Conservation (phyloP, 2,329 filamentous ascomycete species). For the Beauveria varroae region DNA sequence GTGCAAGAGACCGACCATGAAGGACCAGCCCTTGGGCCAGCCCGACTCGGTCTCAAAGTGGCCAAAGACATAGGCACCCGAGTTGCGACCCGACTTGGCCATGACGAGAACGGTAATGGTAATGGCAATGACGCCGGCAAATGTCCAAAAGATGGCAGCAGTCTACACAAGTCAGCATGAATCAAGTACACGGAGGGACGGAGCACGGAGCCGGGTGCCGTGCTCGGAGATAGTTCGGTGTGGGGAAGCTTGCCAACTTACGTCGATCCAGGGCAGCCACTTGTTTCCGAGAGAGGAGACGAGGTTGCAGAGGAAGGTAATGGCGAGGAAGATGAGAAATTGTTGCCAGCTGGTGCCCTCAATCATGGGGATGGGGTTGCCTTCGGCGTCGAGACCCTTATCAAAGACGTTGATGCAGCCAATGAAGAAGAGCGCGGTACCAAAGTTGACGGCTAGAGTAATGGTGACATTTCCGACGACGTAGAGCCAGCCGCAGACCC, state of each 20-base stretch:
- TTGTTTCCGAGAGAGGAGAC: conserved; percentile 61
- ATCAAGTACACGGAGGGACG: not conserved
- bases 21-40: conserved; percentile 65
- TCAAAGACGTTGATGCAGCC: conserved; percentile 50
- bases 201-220: conserved; percentile 8
- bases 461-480: conserved; percentile 76
- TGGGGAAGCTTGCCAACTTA: conserved; percentile 34
- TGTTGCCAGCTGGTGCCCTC: conserved; percentile 54
- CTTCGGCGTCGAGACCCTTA: conserved; percentile 33
- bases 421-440: conserved; percentile 58
- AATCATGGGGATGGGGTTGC: conserved; percentile 36
- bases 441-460: conserved; percentile 75
- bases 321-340: conserved; percentile 62
- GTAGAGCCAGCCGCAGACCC: conserved; percentile 70
- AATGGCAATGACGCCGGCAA: conserved; percentile 61
- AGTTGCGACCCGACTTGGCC: conserved; percentile 60
- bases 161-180: conserved; percentile 37
- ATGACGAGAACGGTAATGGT: conserved; percentile 55
- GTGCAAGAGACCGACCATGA: conserved; percentile 64
- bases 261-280: conserved; percentile 61
- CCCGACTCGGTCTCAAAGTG: conserved; percentile 62
- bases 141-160: conserved; percentile 68
- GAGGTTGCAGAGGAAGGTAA: conserved; percentile 57
- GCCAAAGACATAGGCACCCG: conserved; percentile 57
- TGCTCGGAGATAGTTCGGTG: conserved; percentile 1